Base-by-base conservation (phyloP, 495 filamentous ascomycete species). In the Penicillium tannophilum region DNA sequence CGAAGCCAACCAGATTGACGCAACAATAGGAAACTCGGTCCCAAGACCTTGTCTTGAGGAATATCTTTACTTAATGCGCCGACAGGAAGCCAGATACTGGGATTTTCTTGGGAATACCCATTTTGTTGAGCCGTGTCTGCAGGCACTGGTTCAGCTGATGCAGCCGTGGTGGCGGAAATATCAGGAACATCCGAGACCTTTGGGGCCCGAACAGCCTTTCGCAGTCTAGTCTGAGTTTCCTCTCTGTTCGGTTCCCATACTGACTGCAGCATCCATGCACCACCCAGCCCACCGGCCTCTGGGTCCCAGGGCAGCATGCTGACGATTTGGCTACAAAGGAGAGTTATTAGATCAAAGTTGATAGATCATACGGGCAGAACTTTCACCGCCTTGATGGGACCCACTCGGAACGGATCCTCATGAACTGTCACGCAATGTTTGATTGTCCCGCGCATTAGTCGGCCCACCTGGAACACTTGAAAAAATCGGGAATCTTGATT, bases 1-100 rank as follows among this genome's bases (percentile, higher is more conserved):
- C 65, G 67, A 12, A 79, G 68, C 77, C 77, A 78, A 14, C 57
- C 39, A 36, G 72, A 50, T 14, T 54, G 61, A 52, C 76, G 62
- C 24, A 79, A 31, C 1, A 58, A 50, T 1, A 43, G 26, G n/a
- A 78, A 42, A 14, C 74, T 71, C 1, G 50, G 14, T 14, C 54
- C 43, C 17, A 66, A 65, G 26, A 59, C 73, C 11, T 12, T 17
- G 2, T 45, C 30, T 2, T 9, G 1, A 17, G 23, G 31, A 1
- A 20, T 10, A 3, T 24, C 28, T 52, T 55, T 58, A n/a, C 52
- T n/a, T 10, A 70, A 30, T 0, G 58, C 55, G 4, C 67, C 67
- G 1, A 62, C 28, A 6, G 67, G 62, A 42, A 69, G 43, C 23
- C 58, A 61, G 0, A 17, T 31, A 8, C 30, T 26, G 12, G 2